Base-by-base conservation (phyloP, 352 stramenopile genomes). In the Phytophthora litchii region DNA sequence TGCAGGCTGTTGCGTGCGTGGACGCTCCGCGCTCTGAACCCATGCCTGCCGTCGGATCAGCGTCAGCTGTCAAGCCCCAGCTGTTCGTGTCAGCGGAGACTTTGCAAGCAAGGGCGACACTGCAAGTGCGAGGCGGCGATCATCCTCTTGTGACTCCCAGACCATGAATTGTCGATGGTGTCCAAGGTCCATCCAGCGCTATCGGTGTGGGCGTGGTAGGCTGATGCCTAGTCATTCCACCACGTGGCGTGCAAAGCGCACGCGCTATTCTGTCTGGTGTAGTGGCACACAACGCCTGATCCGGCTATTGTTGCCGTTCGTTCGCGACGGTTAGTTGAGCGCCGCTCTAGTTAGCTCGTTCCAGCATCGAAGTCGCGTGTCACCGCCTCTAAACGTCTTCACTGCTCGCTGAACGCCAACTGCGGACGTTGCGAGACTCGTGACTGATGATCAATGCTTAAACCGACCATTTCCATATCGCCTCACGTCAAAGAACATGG, bases 1-100 rank as follows among this genome's bases (percentile, higher is more conserved):
- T 54, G 54, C 54, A 49, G 38, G 37, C 27, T 43, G 46, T 42
- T 43, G 44, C 45, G 54, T 50, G 54, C 54, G 31, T 44, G 54
- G 45, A 63, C 16, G 54, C 38, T 57, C 29, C 37, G 27, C 52
- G 21, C 52, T 47, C 57, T 68, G 60, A 68, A 68, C 60, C 60
- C 60, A 59, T 31, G 29, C 21, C 37, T 47, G 35, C 27, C 50
- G 40, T 54, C 53, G 53, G 53, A 46, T 61, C 34, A 46, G 31
- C 25, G 31, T 21, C 20, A n/a, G 44, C 35, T n/a, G 13, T 23
- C 17, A 20, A 3, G 31, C 3, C 7, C 1, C 46, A 54, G 47
- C 47, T 54, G 47, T 54, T 54, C 44, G 27, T 29, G 16, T 19
- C 27, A 40, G 29, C 27, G 43, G 25, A 37, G 42, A 49, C 42